Evolutionary conservation across 495 filamentous ascomycete genomes (phyloP).

Genomic region (Venustampulla echinocandica): DNA sequence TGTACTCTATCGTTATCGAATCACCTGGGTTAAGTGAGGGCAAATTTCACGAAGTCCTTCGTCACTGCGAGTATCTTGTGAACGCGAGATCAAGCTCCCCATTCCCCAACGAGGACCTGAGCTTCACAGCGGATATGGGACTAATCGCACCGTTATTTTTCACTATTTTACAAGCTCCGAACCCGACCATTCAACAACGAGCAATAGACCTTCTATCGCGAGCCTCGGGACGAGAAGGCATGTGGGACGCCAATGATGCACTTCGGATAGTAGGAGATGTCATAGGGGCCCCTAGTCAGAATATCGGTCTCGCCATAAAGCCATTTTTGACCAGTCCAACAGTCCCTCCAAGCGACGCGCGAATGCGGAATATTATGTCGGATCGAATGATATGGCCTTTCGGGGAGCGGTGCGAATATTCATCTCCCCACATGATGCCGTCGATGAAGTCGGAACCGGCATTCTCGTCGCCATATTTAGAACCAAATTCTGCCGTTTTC

Average conservation of each 20-base stretch:
- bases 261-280: neutral
- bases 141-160: constrained; percentile 24
- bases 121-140: constrained; percentile 7
- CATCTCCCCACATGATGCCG: neutral
- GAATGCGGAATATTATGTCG: neutral
- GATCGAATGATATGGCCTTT: constrained; percentile 2
- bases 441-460: no score
- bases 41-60: constrained; percentile 9
- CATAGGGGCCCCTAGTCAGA: neutral
- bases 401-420: neutral
- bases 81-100: neutral
- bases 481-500: no score
- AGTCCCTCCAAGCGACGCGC: neutral
- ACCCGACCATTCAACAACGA: constrained; percentile 30
- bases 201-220: constrained; percentile 30
- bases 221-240: constrained; percentile 35
- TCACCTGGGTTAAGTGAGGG: neutral
- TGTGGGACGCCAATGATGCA: constrained; percentile 28
- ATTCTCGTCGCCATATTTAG: no score
- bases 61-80: constrained; percentile 4
- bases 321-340: neutral
- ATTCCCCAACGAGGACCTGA: neutral
- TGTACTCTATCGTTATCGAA: constrained; percentile 2
- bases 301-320: neutral
- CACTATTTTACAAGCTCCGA: constrained; percentile 31